Base-by-base conservation (phyloP, 352 stramenopile genomes). In the Globisporangium recalcitrans region DNA sequence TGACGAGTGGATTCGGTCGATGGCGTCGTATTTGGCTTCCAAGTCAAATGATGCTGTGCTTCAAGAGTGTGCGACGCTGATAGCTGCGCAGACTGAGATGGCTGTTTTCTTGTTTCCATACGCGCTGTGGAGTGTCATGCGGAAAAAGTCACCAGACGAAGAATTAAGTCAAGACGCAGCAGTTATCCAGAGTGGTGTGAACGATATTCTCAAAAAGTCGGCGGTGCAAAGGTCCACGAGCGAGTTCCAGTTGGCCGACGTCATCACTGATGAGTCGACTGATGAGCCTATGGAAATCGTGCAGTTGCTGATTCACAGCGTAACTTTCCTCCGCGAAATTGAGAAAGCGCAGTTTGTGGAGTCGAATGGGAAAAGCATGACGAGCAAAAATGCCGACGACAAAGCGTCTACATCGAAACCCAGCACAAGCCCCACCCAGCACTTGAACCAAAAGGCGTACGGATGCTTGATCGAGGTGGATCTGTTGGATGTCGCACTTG, bases 51-150 rank as follows among this genome's bases (percentile, higher is more conserved):
- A 95, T 64, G 61, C 55, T 7, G 64, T 93, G 9, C 52, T 95
- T n/a, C 67, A 68, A 21, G 67, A 72, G 8, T 93, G 84, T 34
- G 65, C 69, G 1, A 55, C 60, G 3, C 58, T 95, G 21, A 49
- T 69, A 32, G 52, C 63, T 8, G 58, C 83, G 62, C 71, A 78
- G 34, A 58, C 68, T 21, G 80, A 91, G 56, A 71, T 93, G 48
- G 80, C 84, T 8, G 64, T 91, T 19, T 93, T 93, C 47, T 61
- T 93, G 2, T 91, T 96, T 53, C 85, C 87, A 0, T 90, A 88
- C 27, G 70, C 74, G 6, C 38, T 96, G 0, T 84, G 73, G 65
- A 61, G 55, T 14, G 53, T 73, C 24, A 40, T 85, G 10, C 67
- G 65, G 40, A 29, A 44, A 22, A 22, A n/a, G 26, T 32, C 24